Evolutionary conservation across 306 rosid genomes (phyloP).

Genomic region (Mimosa pudica): DNA sequence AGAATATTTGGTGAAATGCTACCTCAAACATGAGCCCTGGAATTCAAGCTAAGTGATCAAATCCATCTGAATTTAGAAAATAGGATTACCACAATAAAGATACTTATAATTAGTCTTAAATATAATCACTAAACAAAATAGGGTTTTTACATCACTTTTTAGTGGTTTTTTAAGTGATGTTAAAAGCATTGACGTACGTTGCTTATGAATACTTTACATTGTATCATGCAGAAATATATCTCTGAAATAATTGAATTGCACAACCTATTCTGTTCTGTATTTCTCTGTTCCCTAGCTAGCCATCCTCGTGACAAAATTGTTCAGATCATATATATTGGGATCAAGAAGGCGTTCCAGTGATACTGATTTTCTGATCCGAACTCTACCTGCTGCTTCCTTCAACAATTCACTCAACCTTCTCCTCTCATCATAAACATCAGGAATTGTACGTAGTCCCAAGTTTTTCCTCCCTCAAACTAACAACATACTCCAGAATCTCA

Average conservation of each 20-base stretch:
- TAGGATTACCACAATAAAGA: too few relatives aligned
- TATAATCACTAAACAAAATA: too few relatives aligned
- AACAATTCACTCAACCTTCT: slow-evolving; percentile 78
- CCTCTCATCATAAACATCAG: slow-evolving; percentile 92
- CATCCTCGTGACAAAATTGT: slow-evolving; percentile 45
- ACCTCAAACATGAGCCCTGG: too few relatives aligned
- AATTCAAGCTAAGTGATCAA: too few relatives aligned
- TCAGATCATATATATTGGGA: slow-evolving; percentile 46
- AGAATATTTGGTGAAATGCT: too few relatives aligned
- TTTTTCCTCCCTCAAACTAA: slow-evolving; percentile 85
- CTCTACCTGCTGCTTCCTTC: slow-evolving; percentile 86
- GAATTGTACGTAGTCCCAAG: slow-evolving; percentile 98
- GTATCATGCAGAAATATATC: slow-evolving; percentile 39
- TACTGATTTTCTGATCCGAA: slow-evolving; percentile 64
- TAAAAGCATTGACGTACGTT: too few relatives aligned
- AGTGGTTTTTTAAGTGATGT: too few relatives aligned
- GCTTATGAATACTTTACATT: slow-evolving; percentile 35
- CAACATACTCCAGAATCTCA: slow-evolving; percentile 78
- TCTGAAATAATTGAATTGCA: slow-evolving; percentile 30
- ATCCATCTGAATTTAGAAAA: too few relatives aligned
- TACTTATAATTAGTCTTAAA: too few relatives aligned
- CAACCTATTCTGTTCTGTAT: slow-evolving; percentile 9
- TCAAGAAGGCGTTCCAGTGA: slow-evolving; percentile 91
- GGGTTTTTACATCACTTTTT: too few relatives aligned
- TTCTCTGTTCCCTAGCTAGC: slow-evolving; percentile 24